Percentiles rank a stretch among this genome's conserved stretches.
Conservation (phyloP, 495 filamentous ascomycete species). For the Melanomma pulvis-pyrius region DNA sequence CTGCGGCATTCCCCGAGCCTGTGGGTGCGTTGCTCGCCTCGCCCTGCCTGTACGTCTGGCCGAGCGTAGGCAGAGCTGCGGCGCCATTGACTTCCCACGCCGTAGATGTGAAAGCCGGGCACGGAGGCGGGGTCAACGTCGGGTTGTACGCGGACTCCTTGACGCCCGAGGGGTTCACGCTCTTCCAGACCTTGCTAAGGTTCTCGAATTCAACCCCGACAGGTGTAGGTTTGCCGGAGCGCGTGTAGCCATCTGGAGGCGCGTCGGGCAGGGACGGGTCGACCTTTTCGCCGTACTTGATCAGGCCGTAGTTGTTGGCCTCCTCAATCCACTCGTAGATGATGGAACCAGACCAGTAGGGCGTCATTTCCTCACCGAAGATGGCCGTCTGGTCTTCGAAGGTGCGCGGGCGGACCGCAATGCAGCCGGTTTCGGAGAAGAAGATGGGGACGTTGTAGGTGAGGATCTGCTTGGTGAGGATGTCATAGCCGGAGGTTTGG, state of each 20-base stretch:
- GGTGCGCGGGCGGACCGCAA: slow-evolving; percentile 63
- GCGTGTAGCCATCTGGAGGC: slow-evolving; percentile 66
- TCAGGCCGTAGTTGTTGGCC: slow-evolving; percentile 79
- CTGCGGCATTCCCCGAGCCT: slow-evolving; percentile 1
- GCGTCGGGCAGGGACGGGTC: slow-evolving; percentile 53
- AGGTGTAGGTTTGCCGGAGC: slow-evolving; percentile 73
- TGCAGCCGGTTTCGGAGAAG: slow-evolving; percentile 53
- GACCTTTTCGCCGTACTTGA: slow-evolving; percentile 69
- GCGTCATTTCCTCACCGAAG: slow-evolving; percentile 70
- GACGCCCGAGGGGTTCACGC: slow-evolving; percentile 68
- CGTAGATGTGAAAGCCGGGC: slow-evolving; percentile 68
- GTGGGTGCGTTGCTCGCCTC: slow-evolving; percentile 14
- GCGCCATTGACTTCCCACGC: slow-evolving; percentile 74
- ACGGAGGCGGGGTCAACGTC: slow-evolving; percentile 63
- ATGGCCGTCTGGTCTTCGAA: slow-evolving; percentile 80
- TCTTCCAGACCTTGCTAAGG: slow-evolving; percentile 76
- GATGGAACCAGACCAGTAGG: slow-evolving; percentile 79
- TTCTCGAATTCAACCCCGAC: slow-evolving; percentile 77
- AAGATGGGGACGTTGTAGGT: slow-evolving; percentile 70
- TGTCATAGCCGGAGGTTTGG: slow-evolving; percentile 67
- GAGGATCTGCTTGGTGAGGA: slow-evolving; percentile 61
- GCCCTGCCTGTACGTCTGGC: slow-evolving; percentile 47
- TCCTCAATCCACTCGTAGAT: slow-evolving; percentile 92
- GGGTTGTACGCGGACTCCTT: slow-evolving; percentile 65
- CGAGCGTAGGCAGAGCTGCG: slow-evolving; percentile 68